These are phyloP conservation scores for Chenopodium suecicum DNA, from an alignment of 148 eudicot species.

Conservation along the genomic window DNA sequence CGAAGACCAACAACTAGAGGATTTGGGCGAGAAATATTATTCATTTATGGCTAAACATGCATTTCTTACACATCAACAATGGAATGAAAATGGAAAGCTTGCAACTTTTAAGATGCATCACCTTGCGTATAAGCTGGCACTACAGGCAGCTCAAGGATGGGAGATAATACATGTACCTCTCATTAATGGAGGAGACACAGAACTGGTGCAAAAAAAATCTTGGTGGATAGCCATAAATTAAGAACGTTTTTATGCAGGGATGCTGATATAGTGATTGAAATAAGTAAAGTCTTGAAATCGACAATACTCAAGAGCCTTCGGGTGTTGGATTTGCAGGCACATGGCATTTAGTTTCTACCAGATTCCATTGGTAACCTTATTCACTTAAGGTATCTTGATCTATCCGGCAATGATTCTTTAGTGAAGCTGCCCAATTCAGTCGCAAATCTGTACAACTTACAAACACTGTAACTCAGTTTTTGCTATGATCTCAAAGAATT, in stretches of 20 bases:
- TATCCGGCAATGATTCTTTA: constrained; percentile 4
- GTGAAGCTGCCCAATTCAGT: constrained; percentile 19
- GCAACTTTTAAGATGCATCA: neutral
- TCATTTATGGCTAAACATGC: neutral
- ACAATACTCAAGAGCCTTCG: constrained; percentile 18
- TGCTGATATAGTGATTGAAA: neutral
- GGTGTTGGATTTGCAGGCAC: constrained; percentile 21
- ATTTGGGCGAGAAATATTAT: neutral
- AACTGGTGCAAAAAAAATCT: neutral
- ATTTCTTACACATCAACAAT: too few species aligned
- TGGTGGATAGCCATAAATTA: neutral
- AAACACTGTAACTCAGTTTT: constrained; percentile 15
- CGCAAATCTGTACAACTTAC: constrained; percentile 23
- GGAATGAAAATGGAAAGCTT: too few species aligned
- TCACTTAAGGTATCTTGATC: constrained; percentile 31
- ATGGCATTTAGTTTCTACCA: neutral
- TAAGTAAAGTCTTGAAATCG: neutral
- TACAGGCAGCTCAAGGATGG: neutral
- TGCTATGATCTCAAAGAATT: constrained; percentile 18
- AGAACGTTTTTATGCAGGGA: neutral
- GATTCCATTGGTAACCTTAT: constrained; percentile 24
- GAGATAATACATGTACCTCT: neutral
- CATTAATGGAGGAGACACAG: neutral
- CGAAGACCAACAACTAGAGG: neutral
- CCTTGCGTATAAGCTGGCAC: neutral